A percentile compares a stretch with the other conserved stretches of the same genome.
Conservation (phyloP, 2,329 filamentous ascomycete genomes). For the Scopulariopsis brevicaulis region DNA sequence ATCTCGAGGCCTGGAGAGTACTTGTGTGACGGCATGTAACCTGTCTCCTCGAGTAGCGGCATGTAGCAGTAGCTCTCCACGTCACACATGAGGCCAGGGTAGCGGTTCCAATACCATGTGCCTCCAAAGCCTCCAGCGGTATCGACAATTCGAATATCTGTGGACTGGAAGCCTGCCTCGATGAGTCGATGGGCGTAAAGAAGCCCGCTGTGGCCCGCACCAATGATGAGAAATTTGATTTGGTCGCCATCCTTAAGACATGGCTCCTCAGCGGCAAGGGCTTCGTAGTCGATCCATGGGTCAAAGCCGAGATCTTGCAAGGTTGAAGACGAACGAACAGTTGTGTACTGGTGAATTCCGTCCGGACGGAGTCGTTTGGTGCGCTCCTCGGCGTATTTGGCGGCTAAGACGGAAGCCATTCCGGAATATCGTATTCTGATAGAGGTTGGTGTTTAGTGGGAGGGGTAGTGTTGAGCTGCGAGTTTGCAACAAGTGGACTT, state of each 20-base stretch:
- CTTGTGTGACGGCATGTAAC: constrained; percentile 41
- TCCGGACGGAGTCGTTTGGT: too few relatives aligned
- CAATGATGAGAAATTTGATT: constrained; percentile 19
- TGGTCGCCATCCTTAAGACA: constrained; percentile 15
- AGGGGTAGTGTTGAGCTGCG: too few relatives aligned
- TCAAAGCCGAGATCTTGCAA: too few relatives aligned
- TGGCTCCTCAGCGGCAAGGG: too few relatives aligned
- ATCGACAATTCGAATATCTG: constrained; percentile 27
- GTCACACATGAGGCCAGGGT: constrained; percentile 34
- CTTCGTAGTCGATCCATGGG: too few relatives aligned
- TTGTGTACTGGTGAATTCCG: too few relatives aligned
- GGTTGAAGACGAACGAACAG: too few relatives aligned
- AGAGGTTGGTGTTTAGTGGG: too few relatives aligned
- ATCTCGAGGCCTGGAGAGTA: constrained; percentile 32
- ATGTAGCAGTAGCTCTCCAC: constrained; percentile 49
- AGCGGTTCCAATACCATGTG: constrained; percentile 35
- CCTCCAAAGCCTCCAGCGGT: constrained; percentile 30
- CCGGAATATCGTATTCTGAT: too few relatives aligned
- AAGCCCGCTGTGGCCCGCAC: constrained; percentile 22
- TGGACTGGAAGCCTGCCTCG: constrained; percentile 11
- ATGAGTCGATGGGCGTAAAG: constrained; percentile 16
- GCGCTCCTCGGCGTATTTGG: too few relatives aligned
- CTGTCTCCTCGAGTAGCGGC: constrained; percentile 47
- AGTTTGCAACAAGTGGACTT: too few relatives aligned
- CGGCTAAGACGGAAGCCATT: too few relatives aligned